These are phyloP conservation scores for Dioszegia aurantiaca DNA, from an alignment of 768 basidiomycete species.

Conservation along the genomic window DNA sequence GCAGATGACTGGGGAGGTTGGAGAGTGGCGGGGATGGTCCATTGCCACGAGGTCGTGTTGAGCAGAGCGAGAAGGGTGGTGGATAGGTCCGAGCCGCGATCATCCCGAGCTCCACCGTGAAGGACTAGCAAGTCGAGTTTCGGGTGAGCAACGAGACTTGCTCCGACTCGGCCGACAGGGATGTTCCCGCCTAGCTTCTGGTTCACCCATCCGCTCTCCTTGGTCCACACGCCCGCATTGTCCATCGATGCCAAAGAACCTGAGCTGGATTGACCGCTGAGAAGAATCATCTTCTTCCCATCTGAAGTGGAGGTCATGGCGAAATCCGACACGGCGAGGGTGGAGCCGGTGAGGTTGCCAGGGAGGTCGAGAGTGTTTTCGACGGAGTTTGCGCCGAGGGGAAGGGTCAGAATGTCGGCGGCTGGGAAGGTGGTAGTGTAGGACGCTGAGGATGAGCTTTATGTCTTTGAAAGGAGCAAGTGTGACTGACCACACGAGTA, in stretches of 20 bases:
- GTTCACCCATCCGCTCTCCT: slow-evolving; percentile 36
- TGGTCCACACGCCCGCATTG: slow-evolving; percentile 41
- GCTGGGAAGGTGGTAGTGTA: slow-evolving; percentile 45
- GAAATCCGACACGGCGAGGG: slow-evolving; percentile 45
- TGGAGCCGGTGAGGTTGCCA: slow-evolving; percentile 31
- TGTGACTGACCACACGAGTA: slow-evolving; percentile 47
- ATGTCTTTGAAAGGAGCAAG: background rate
- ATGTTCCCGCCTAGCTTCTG: slow-evolving; percentile 41
- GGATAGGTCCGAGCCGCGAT: slow-evolving; percentile 26
- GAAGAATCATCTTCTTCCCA: slow-evolving; percentile 36
- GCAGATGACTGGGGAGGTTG: slow-evolving; percentile 47
- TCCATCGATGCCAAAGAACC: slow-evolving; percentile 41
- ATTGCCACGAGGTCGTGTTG: slow-evolving; percentile 47
- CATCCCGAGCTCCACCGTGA: slow-evolving; percentile 43
- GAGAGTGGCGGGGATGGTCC: slow-evolving; percentile 48
- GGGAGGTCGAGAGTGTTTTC: slow-evolving; percentile 31
- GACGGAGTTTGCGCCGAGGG: slow-evolving; percentile 31
- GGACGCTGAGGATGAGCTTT: slow-evolving; percentile 17
- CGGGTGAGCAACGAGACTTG: slow-evolving; percentile 47
- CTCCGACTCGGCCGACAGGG: slow-evolving; percentile 44
- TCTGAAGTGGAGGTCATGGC: slow-evolving; percentile 33
- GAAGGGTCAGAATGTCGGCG: slow-evolving; percentile 40
- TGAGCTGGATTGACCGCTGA: slow-evolving; percentile 40
- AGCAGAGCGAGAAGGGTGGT: slow-evolving; percentile 42
- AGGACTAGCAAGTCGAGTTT: slow-evolving; percentile 41